A percentile compares a stretch with the other conserved stretches of the same genome.
Evolutionary conservation across 2,329 filamentous ascomycete species (phyloP).

Genomic region (Penicillium sp.): DNA sequence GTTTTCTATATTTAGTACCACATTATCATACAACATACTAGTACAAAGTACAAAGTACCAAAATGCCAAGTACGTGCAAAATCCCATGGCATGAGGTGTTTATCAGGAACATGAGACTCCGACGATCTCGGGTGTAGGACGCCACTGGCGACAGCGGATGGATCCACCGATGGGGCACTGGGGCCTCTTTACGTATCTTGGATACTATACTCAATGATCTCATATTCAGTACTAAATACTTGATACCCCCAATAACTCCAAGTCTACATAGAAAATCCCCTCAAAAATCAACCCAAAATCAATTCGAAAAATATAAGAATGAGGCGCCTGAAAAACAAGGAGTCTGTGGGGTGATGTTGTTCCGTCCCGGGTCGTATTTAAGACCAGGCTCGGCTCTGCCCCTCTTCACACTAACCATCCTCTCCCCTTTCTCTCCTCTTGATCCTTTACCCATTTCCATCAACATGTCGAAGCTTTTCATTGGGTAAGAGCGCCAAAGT

Average conservation of each 20-base stretch:
- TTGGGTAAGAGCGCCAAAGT: not conserved
- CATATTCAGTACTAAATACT: too few species aligned
- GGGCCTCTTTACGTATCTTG: too few species aligned
- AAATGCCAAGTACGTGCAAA: not conserved
- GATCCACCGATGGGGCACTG: not conserved
- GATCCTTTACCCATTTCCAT: slow-evolving; percentile 4
- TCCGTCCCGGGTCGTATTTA: slow-evolving; percentile 12
- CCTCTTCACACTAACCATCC: slow-evolving; percentile 10
- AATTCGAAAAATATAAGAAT: not conserved
- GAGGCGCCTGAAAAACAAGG: slow-evolving; percentile 12
- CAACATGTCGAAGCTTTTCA: slow-evolving; percentile 15
- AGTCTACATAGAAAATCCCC: not conserved
- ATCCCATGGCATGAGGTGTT: not conserved
- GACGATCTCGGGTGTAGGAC: not conserved
- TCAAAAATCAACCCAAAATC: too few species aligned
- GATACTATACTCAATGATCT: too few species aligned
- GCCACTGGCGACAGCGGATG: not conserved
- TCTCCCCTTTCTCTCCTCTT: not conserved
- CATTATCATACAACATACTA: not conserved
- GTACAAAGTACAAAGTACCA: not conserved
- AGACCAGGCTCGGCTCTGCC: slow-evolving; percentile 12
- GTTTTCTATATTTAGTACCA: not conserved
- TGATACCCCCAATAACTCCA: not conserved
- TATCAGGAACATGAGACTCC: too few species aligned
- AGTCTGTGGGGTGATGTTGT: slow-evolving; percentile 10